A percentile compares a stretch with the other conserved stretches of the same genome.
Conservation (phyloP, 2,329 filamentous ascomycete species). For the Aspergillus clavatus region DNA sequence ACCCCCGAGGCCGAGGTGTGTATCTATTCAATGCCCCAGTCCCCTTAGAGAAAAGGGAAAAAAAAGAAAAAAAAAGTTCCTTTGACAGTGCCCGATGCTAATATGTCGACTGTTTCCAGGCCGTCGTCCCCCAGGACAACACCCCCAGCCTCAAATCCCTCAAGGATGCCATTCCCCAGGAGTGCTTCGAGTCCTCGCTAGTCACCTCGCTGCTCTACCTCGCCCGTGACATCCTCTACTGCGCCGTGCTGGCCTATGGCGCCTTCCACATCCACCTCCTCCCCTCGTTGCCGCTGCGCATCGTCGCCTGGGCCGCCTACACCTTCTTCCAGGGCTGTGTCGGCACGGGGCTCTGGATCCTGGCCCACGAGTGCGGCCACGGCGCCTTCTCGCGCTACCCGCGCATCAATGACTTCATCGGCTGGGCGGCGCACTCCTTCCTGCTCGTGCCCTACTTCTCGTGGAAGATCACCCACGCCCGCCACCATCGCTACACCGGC, state of each 20-base stretch:
- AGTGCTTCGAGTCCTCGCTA: slow-evolving; percentile 58
- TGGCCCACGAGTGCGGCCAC: slow-evolving; percentile 68
- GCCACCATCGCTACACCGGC: slow-evolving; percentile 65
- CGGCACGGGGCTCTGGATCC: slow-evolving; percentile 65
- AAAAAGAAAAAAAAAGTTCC: too few relatives aligned
- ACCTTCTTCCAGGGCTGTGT: slow-evolving; percentile 61
- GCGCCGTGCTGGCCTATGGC: slow-evolving; percentile 46
- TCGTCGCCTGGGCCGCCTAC: slow-evolving; percentile 54
- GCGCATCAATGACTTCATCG: slow-evolving; percentile 56
- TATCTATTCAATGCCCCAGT: too few relatives aligned
- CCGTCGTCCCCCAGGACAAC: not conserved
- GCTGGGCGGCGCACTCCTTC: slow-evolving; percentile 61
- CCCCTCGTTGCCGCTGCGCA: slow-evolving; percentile 42
- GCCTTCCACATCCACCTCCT: slow-evolving; percentile 53
- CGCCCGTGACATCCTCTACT: slow-evolving; percentile 52
- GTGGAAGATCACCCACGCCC: slow-evolving; percentile 66
- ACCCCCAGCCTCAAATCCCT: slow-evolving; percentile 17
- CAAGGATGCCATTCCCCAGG: slow-evolving; percentile 51
- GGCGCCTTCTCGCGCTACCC: slow-evolving; percentile 59
- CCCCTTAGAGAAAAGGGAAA: too few relatives aligned
- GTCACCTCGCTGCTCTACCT: slow-evolving; percentile 53
- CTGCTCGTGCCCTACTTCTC: slow-evolving; percentile 67
- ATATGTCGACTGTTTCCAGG: too few relatives aligned
- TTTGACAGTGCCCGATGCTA: too few relatives aligned
- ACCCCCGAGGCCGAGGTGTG: too few relatives aligned